Base-by-base conservation (phyloP, 768 basidiomycete genomes). In the Kondoa malvinella region DNA sequence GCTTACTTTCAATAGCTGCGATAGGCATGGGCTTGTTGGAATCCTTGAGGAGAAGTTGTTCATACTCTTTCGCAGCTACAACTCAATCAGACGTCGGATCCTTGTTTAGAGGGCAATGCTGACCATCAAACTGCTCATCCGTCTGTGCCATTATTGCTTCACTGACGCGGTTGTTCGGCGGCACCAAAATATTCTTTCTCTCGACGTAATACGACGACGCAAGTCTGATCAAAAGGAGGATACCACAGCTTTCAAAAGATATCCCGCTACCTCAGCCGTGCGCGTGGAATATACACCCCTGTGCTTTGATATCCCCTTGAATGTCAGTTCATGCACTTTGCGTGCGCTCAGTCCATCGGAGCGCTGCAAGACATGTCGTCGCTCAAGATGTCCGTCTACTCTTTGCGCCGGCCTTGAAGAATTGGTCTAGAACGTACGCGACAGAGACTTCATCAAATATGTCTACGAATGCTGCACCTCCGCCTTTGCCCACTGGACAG, bases 1-100 rank as follows among this genome's bases (percentile, higher is more conserved):
- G n/a, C n/a, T n/a, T n/a, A n/a, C n/a, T 64, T 30, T 72, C 69
- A 16, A 75, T 70, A 17, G 74, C 73, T 33, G 74, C 74, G 1
- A 75, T 65, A 0, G 74, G 74, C 17, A 70, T 71, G 0, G 73
- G 33, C 64, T 61, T 27, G 29, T 50, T 57, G 33, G 66, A 65
- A 34, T 66, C 65, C 34, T 63, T 66, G 21, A 40, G n/a, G 31
- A 69, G 40, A 25, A 67, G 60, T 21, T 67, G 57, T 14, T 32
- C 59, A 57, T 69, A 69, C 17, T 26, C 4, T 17, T 3, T 29
- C 3, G 61, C 61, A 27, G 30, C 26, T 27, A 50, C 40, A 50
- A 8, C 21, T 50, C 40, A 50, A 21, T 50, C 21, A 8, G 12
- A 21, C 40, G 40, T 21, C 21, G 40, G 12, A 8, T 8, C 12